Conservation (phyloP, 768 basidiomycete species). For the Strobilomyces dryophilus region DNA sequence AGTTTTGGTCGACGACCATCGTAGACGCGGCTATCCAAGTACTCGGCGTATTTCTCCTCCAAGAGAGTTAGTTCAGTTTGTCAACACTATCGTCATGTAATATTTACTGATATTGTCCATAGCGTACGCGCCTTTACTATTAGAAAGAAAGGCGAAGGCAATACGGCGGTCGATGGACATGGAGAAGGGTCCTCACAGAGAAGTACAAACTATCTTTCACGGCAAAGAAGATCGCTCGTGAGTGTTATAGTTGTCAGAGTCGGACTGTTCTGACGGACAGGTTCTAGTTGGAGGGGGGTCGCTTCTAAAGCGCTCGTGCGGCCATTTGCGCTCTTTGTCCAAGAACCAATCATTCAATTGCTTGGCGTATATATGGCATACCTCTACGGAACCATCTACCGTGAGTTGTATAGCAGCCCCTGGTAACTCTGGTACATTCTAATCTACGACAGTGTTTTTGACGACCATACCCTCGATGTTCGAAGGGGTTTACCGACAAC, state of each 20-base stretch:
- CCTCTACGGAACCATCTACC: slow-evolving; percentile 58
- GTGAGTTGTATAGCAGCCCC: slow-evolving; percentile 35
- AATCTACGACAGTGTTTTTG: slow-evolving; percentile 53
- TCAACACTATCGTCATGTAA: neutral
- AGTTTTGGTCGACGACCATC: slow-evolving; percentile 69
- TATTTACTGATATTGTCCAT: neutral
- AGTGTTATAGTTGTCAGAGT: slow-evolving; percentile 15
- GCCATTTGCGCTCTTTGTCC: slow-evolving; percentile 59
- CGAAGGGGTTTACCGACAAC: slow-evolving; percentile 47
- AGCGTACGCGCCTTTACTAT: slow-evolving; percentile 28
- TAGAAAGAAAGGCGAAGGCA: slow-evolving; percentile 48
- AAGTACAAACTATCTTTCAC: slow-evolving; percentile 49
- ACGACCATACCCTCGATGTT: slow-evolving; percentile 64
- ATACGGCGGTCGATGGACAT: slow-evolving; percentile 43
- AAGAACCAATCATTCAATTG: slow-evolving; percentile 66
- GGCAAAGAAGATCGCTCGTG: slow-evolving; percentile 39
- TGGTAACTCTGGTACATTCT: neutral
- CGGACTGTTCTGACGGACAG: neutral
- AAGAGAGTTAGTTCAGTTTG: slow-evolving; percentile 49
- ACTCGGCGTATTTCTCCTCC: slow-evolving; percentile 51
- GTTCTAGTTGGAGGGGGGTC: slow-evolving; percentile 46
- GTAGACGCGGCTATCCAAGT: slow-evolving; percentile 51
- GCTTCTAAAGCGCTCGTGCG: slow-evolving; percentile 52
- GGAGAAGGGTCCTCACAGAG: slow-evolving; percentile 39
- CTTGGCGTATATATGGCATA: slow-evolving; percentile 68